Conservation (phyloP, 306 rosid genomes). For the Styphnolobium japonicum region DNA sequence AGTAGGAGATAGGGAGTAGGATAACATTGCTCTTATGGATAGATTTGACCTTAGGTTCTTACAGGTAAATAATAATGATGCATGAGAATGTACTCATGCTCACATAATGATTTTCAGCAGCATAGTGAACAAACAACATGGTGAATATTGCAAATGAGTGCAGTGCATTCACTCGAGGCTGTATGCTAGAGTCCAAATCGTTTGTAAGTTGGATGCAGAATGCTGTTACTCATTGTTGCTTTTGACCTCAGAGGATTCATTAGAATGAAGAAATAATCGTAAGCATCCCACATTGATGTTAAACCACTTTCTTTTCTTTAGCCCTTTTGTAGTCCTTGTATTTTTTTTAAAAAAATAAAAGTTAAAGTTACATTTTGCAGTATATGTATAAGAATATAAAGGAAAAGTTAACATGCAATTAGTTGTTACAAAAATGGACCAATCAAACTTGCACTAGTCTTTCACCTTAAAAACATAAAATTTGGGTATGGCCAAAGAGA, state of each 20-base stretch:
- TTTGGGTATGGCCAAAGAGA: neutral
- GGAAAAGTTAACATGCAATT: neutral
- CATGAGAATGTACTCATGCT: neutral
- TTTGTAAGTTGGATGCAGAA: neutral
- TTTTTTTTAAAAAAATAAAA: neutral
- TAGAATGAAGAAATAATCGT: neutral
- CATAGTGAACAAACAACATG: neutral
- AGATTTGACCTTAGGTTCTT: neutral
- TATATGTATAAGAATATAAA: neutral
- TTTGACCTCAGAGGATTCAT: neutral
- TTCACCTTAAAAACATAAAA: neutral
- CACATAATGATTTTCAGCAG: neutral
- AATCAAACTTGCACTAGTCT: neutral
- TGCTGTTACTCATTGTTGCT: neutral
- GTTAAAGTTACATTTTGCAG: neutral
- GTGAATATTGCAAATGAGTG: neutral
- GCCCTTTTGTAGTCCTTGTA: neutral
- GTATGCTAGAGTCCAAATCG: neutral
- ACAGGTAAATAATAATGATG: neutral
- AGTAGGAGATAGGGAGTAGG: neutral
- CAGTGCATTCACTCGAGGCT: neutral
- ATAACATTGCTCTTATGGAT: neutral
- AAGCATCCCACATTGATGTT: neutral
- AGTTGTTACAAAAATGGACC: neutral
- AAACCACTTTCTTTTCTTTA: constrained; percentile 1